Evolutionary conservation across 106 monocot species (phyloP), one percentile per base, ranked within the genome.

Genomic region (Apostasia ramifera): DNA sequence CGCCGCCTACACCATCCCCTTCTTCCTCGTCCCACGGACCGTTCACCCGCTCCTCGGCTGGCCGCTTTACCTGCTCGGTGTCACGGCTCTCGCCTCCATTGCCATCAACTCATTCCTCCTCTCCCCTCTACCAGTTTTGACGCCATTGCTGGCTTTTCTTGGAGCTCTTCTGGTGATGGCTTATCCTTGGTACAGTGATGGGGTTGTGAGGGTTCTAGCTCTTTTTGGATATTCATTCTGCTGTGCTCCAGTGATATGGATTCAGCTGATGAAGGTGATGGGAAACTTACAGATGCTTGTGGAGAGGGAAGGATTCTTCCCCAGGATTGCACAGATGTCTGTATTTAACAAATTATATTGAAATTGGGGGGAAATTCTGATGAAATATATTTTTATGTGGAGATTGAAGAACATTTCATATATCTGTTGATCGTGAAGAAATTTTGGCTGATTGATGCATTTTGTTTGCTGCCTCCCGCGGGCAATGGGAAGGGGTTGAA

Each of bases 1-100:
- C 0, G 84, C 75, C 3, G 78, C 81, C 12, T 86, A 91, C 72
- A 70, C 66, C 0, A 79, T 82, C 46, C 91, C 91, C 2, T 91
- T 91, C 69, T 80, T 91, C 77, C 81, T 91, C 46, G 66, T 91
- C 53, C 91, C 91, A 3, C 71, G 76, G 38, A 91, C 91, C 1
- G 79, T 86, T 7, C 91, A 91, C 58, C 91, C 91, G 1, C 10
- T 86, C 49, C 74, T 91, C 0, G 91, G 86, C 40, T 91, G 91
- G 91, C 75, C 81, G 1, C 70, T 91, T 9, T 91, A 86, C 55
- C 47, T 91, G 15, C 86, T 91, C 11, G 91, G 91, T 5, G 76
- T 74, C 0, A 73, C 63, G 0, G 57, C 90, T 7, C 55, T 90
- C 0, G 40, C 76, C 10, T 84, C 77, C 1, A 70, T 86, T 4